Evolutionary conservation across 2,329 filamentous ascomycete species (phyloP).

Genomic region (Cladosporium velox): DNA sequence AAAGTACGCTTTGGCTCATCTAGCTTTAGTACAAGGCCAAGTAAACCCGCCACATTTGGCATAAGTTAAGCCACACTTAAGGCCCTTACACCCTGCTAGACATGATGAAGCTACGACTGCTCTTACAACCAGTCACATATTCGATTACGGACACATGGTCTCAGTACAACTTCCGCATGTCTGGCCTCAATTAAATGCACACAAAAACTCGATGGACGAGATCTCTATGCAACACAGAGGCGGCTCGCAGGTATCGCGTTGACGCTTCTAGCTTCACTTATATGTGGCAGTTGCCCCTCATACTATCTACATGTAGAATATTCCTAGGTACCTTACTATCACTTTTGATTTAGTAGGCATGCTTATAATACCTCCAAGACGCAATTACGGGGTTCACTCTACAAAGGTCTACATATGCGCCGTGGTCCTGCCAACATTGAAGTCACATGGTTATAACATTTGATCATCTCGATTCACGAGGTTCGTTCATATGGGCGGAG

Average conservation of each 20-base stretch:
- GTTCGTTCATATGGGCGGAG: neutral
- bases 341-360: neutral
- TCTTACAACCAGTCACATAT: neutral
- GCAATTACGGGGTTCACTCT: neutral
- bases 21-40: neutral
- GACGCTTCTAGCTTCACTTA: neutral
- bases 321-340: too few species aligned
- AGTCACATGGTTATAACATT: neutral
- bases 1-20: neutral
- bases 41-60: neutral
- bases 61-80: neutral
- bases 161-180: neutral
- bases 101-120: too few species aligned
- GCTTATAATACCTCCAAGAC: neutral
- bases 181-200: neutral
- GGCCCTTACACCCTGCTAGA: neutral
- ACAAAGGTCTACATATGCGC: neutral
- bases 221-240: neutral
- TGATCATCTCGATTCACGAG: neutral
- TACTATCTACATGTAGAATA: neutral
- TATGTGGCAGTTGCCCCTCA: neutral
- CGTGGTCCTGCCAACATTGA: neutral
- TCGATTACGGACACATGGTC: neutral
- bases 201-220: neutral
- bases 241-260: neutral